A percentile compares a stretch with the other conserved stretches of the same genome.
Conservation (phyloP, 2,329 filamentous ascomycete genomes). For the Basipetospora sp. region DNA sequence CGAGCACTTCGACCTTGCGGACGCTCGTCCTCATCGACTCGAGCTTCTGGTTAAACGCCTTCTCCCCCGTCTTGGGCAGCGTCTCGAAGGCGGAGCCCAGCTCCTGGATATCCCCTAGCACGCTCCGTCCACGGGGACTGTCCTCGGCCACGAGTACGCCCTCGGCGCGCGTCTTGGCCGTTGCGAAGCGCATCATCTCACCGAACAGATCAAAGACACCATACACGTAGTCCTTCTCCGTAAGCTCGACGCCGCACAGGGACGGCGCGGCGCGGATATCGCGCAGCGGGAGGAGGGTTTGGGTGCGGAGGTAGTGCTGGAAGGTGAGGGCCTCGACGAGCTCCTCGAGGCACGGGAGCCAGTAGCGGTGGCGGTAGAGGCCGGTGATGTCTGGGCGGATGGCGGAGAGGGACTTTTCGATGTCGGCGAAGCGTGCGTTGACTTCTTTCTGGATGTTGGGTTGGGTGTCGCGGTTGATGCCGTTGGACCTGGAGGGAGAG, state of each 20-base stretch:
- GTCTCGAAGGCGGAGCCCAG: slow-evolving; percentile 65
- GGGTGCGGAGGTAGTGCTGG: slow-evolving; percentile 67
- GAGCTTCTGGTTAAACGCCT: slow-evolving; percentile 61
- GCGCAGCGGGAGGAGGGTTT: slow-evolving; percentile 55
- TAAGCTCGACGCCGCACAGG: slow-evolving; percentile 45
- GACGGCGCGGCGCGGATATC: slow-evolving; percentile 32
- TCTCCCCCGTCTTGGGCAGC: slow-evolving; percentile 41
- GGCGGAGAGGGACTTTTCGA: slow-evolving; percentile 50
- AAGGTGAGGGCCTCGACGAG: slow-evolving; percentile 87
- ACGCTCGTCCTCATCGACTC: slow-evolving; percentile 77
- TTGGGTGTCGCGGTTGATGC: slow-evolving; percentile 48
- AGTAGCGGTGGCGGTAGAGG: slow-evolving; percentile 72
- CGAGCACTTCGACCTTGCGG: slow-evolving; percentile 79
- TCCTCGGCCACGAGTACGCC: slow-evolving; percentile 34
- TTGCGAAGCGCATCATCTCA: slow-evolving; percentile 93
- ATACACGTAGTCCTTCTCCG: slow-evolving; percentile 72
- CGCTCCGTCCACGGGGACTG: slow-evolving; percentile 30
- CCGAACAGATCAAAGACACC: slow-evolving; percentile 89
- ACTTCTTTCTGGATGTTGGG: slow-evolving; percentile 56
- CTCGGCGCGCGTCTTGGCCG: slow-evolving; percentile 64
- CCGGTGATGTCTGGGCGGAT: slow-evolving; percentile 62
- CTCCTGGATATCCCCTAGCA: slow-evolving; percentile 67
- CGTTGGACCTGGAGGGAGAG: slow-evolving; percentile 45
- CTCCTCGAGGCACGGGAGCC: slow-evolving; percentile 78
- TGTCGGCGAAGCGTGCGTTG: slow-evolving; percentile 52